Conservation (phyloP, 1,139 yeast genomes). For the Blastobotrys persicus region DNA sequence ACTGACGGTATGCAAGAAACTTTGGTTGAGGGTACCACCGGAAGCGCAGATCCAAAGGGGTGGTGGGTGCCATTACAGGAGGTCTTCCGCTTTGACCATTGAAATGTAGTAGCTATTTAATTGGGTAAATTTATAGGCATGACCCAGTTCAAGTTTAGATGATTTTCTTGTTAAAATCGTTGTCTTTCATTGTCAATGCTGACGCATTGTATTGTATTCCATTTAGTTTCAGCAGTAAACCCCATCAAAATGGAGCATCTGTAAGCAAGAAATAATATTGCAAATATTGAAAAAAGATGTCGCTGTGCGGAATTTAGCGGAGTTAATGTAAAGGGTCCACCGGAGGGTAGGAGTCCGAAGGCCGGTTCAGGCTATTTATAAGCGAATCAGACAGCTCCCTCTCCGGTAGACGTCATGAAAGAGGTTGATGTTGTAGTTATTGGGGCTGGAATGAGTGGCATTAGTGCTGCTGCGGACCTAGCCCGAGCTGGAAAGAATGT, state of each 20-base stretch:
- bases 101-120: not conserved
- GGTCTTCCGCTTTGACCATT: conserved; percentile 38
- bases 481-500: conserved; percentile 44
- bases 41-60: conserved; percentile 40
- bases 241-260: too few relatives aligned
- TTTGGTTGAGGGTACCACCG: conserved; percentile 39
- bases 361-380: not conserved
- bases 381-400: not conserved
- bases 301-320: not conserved
- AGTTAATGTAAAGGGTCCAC: not conserved
- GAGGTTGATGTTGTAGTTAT: conserved; percentile 28
- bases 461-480: conserved; percentile 69
- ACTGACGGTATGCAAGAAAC: conserved; percentile 42
- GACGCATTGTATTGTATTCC: too few relatives aligned
- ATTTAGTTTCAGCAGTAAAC: too few relatives aligned
- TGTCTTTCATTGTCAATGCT: too few relatives aligned
- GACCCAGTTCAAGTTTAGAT: too few relatives aligned
- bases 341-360: not conserved
- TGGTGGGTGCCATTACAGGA: conserved; percentile 43
- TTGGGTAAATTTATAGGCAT: too few relatives aligned
- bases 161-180: too few relatives aligned
- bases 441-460: conserved; percentile 85
- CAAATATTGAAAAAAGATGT: too few relatives aligned
- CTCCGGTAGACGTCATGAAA: too few relatives aligned
- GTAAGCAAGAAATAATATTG: too few relatives aligned